A percentile compares a stretch with the other conserved stretches of the same genome.
These are phyloP conservation scores for Neonectria ditissima DNA, from an alignment of 2,329 filamentous ascomycete genomes.

Conservation along the genomic window DNA sequence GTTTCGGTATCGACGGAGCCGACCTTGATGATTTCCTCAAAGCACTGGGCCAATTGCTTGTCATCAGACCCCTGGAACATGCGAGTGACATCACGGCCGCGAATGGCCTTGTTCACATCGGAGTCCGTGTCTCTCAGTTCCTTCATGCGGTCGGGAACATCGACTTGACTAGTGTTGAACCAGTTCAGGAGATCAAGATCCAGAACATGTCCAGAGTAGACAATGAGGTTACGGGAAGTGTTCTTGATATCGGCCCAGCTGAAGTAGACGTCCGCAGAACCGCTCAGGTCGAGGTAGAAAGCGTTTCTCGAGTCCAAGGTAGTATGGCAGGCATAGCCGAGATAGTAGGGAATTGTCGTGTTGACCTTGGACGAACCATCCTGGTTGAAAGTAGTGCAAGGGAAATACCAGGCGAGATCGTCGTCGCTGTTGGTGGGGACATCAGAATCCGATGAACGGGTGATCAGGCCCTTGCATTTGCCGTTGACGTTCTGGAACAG, in stretches of 20 bases:
- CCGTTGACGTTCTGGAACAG: constrained; percentile 99
- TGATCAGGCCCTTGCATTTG: constrained; percentile 93
- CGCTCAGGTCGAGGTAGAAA: constrained; percentile 78
- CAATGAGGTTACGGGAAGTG: constrained; percentile 86
- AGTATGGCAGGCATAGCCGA: constrained; percentile 92
- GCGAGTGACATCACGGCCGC: constrained; percentile 89
- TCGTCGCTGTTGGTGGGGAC: constrained; percentile 80
- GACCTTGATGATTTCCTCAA: constrained; percentile 94
- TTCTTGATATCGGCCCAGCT: constrained; percentile 96
- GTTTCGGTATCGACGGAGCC: constrained; percentile 96
- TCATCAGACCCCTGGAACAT: constrained; percentile 83
- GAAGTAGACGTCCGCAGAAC: constrained; percentile 90
- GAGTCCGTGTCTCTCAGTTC: constrained; percentile 78
- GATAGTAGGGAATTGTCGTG: constrained; percentile 77
- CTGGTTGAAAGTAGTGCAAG: constrained; percentile 91
- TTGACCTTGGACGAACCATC: constrained; percentile 88
- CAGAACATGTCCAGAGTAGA: constrained; percentile 94
- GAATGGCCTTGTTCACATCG: constrained; percentile 70
- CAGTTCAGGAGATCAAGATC: constrained; percentile 89
- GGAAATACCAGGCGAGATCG: constrained; percentile 95
- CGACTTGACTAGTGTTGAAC: constrained; percentile 87
- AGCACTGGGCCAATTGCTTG: constrained; percentile 85
- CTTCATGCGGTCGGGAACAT: constrained; percentile 81
- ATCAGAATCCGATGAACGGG: constrained; percentile 74
- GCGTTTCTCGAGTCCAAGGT: constrained; percentile 72